Evolutionary conservation across 768 basidiomycete species (phyloP).

Genomic region (Boletus reticuloceps): DNA sequence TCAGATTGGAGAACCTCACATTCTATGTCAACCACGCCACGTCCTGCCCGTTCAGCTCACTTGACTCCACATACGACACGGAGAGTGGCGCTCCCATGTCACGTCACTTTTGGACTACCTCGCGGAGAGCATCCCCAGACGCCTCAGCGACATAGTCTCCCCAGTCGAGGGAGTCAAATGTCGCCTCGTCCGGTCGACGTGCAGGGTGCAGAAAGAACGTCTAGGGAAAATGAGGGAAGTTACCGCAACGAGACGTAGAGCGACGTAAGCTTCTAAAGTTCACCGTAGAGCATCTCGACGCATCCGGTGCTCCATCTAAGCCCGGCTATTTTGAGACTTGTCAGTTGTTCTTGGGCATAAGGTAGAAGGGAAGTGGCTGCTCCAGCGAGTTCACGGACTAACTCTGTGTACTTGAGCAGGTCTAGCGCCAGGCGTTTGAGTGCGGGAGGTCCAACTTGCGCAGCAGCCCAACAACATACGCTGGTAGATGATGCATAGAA

Average conservation of each 20-base stretch:
- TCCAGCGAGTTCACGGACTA: slow-evolving; percentile 42
- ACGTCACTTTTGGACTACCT: not conserved
- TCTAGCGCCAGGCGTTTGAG: slow-evolving; percentile 44
- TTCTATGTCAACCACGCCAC: too few species aligned
- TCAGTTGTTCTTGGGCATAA: slow-evolving; percentile 36
- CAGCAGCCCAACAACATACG: slow-evolving; percentile 34
- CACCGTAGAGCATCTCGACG: slow-evolving; percentile 26
- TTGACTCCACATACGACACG: not conserved
- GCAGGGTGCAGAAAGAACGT: slow-evolving; percentile 8
- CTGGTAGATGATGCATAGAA: slow-evolving; percentile 51
- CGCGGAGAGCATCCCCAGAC: not conserved
- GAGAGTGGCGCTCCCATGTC: not conserved
- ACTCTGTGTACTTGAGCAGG: slow-evolving; percentile 48
- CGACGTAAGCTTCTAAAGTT: too few species aligned
- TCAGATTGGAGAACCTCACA: too few species aligned
- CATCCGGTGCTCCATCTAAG: slow-evolving; percentile 42
- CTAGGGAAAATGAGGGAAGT: slow-evolving; percentile 1
- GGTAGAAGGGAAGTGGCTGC: slow-evolving; percentile 20
- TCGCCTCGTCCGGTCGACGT: not conserved
- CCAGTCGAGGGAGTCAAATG: slow-evolving; percentile 49
- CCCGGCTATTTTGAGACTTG: slow-evolving; percentile 43
- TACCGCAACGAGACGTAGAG: slow-evolving; percentile 2
- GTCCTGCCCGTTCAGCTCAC: too few species aligned
- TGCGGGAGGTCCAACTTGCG: slow-evolving; percentile 32
- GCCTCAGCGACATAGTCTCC: slow-evolving; percentile 47